phyloP scores from a whole-genome alignment of 2,329 filamentous ascomycete genomes.

The Exophiala sideris region DNA sequence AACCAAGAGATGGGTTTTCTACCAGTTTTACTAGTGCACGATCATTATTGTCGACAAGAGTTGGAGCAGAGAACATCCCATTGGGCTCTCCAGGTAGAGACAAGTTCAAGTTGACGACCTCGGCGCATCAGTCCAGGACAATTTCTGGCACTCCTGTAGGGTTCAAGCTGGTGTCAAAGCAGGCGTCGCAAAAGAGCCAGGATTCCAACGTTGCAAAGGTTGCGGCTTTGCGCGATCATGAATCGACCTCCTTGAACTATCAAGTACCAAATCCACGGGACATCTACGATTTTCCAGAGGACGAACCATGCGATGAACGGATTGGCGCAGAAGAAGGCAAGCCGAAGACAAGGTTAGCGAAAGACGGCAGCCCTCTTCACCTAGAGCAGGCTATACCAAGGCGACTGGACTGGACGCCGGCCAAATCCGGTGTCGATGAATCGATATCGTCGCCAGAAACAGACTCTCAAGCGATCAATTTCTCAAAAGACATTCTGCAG shows the following conservation, averaged over 20 bases:
- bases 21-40: slow-evolving; percentile 14
- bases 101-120: slow-evolving; percentile 10
- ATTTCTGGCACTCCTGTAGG: not conserved
- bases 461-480: not conserved
- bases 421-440: slow-evolving; percentile 34
- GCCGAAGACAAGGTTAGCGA: not conserved
- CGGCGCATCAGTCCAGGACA: not conserved
- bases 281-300: not conserved
- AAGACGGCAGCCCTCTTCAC: slow-evolving; percentile 28
- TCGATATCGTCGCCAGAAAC: slow-evolving; percentile 1
- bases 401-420: slow-evolving; percentile 66
- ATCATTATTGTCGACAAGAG: slow-evolving; percentile 12
- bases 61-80: slow-evolving; percentile 18
- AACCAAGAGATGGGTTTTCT: slow-evolving; percentile 22
- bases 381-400: slow-evolving; percentile 51
- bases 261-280: not conserved
- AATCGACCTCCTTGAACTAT: not conserved
- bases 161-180: not conserved
- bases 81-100: slow-evolving; percentile 11
- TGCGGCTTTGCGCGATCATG: not conserved
- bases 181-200: too few relatives aligned
- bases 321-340: not conserved
- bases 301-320: not conserved
- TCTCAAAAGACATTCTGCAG: slow-evolving; percentile 10
- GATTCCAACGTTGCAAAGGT: not conserved